Conservation (phyloP, 768 basidiomycete genomes). For the Termitomyces bulborhizus region DNA sequence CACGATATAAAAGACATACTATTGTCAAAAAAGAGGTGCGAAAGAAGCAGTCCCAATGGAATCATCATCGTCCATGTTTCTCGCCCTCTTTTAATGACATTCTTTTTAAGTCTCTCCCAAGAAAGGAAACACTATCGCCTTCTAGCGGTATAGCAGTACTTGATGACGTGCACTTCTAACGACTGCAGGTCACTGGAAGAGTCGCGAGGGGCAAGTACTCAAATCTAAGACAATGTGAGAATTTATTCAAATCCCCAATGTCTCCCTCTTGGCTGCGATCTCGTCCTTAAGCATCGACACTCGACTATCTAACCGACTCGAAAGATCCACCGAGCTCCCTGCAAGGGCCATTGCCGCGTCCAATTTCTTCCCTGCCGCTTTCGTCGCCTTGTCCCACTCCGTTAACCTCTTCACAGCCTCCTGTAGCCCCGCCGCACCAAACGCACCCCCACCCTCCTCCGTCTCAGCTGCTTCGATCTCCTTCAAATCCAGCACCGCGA, state of each 20-base stretch:
- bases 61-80: too few relatives aligned
- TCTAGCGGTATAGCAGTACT: too few relatives aligned
- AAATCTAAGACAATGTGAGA: too few relatives aligned
- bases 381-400: slow-evolving; percentile 44
- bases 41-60: too few relatives aligned
- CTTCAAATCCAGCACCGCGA: slow-evolving; percentile 65
- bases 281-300: slow-evolving; percentile 67
- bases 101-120: too few relatives aligned
- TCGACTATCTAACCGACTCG: slow-evolving; percentile 58
- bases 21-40: too few relatives aligned
- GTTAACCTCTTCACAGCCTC: slow-evolving; percentile 12
- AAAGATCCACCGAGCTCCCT: slow-evolving; percentile 54
- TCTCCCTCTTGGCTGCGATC: slow-evolving; percentile 55
- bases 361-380: slow-evolving; percentile 41
- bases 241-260: slow-evolving; percentile 24
- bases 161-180: too few relatives aligned
- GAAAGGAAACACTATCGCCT: too few relatives aligned
- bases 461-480: slow-evolving; percentile 35
- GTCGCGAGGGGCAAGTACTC: too few relatives aligned
- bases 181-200: too few relatives aligned
- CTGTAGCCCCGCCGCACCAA: slow-evolving; percentile 2
- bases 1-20: too few relatives aligned
- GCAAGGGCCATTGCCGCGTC: slow-evolving; percentile 46
- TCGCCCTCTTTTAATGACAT: too few relatives aligned
- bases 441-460: slow-evolving; percentile 12